These are phyloP conservation scores for Apostasia shenzhenica DNA, from an alignment of 106 monocot genomes.

Conservation along the genomic window DNA sequence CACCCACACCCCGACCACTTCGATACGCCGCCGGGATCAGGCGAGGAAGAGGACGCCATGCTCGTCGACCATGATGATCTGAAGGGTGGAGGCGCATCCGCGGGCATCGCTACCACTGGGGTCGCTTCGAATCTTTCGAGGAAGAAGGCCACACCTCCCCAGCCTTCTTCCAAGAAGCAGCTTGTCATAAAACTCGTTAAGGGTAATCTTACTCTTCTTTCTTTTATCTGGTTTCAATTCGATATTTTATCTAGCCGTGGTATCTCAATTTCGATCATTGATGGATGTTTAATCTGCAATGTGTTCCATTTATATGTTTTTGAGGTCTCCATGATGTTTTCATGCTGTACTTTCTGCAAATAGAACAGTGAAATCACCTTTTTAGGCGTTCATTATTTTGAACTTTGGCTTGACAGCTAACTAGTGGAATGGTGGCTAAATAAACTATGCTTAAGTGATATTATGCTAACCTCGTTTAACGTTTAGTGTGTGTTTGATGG, in stretches of 20 bases:
- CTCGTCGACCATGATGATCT: constrained; percentile 12
- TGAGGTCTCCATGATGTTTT: background rate
- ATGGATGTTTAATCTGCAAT: background rate
- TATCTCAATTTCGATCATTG: background rate
- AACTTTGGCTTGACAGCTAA: background rate
- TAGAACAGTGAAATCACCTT: no score
- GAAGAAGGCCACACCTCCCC: constrained; percentile 27
- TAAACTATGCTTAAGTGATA: background rate
- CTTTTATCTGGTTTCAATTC: background rate
- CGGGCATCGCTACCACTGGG: background rate
- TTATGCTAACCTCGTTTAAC: no score
- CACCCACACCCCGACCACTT: constrained; percentile 6
- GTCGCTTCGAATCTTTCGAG: constrained; percentile 20
- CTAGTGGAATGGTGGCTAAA: background rate
- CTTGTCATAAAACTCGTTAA: constrained; percentile 23
- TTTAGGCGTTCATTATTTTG: background rate
- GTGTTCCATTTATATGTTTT: background rate
- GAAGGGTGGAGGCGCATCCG: constrained; percentile 5
- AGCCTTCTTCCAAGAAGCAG: constrained; percentile 18
- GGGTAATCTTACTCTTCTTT: background rate
- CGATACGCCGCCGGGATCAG: background rate
- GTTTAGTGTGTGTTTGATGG: no score
- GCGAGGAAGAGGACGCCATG: constrained; percentile 17
- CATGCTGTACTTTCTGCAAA: background rate
- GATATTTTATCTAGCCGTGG: no score